Base-by-base conservation (phyloP, 202 grass and related monocot genomes). In the Hordeum pubiflorum region DNA sequence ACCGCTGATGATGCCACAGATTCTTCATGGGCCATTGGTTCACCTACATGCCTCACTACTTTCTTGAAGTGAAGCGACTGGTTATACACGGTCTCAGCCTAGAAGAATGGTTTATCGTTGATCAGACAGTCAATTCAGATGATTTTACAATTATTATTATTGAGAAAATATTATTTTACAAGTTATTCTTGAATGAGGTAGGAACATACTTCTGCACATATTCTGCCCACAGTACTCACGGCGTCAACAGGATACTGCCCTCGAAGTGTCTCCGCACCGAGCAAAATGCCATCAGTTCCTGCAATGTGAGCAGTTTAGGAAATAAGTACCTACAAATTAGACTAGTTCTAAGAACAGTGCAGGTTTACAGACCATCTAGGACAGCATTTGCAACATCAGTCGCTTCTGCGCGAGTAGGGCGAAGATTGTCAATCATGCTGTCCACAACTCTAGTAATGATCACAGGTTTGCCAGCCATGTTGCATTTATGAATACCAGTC, bases 341-440 rank as follows among this genome's bases (percentile, higher is more conserved):
- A 69, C 8, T 79, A n/a, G 39, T 40, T 24, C 18, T 62, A 84
- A 76, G 84, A 59, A 52, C 40, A 70, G 23, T 69, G 15, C 64
- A 82, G 48, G 50, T 72, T 22, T 58, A 73, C 66, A 55, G 10
- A 98, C 95, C 95, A 91, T 98, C 95, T 59, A 98, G 89, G 46
- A 98, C 90, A 78, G 95, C 95, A 86, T 98, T 98, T 86, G 95
- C 95, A 66, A 98, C 95, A 88, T 98, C 95, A 83, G 92, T 98
- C 2, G 95, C 95, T 86, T 98, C 95, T 57, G 95, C 95, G 83
- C 95, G 92, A 71, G 95, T 98, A 61, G 95, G 95, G 31, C 95
- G 92, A 84, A 98, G 83, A 64, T 98, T 98, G 78, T 95, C 90
- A 83, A 91, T 87, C 95, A 98, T 98, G 74, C 90, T 98, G 64